Evolutionary conservation across 306 rosid species (phyloP).

Genomic region (Fagus sylvatica): DNA sequence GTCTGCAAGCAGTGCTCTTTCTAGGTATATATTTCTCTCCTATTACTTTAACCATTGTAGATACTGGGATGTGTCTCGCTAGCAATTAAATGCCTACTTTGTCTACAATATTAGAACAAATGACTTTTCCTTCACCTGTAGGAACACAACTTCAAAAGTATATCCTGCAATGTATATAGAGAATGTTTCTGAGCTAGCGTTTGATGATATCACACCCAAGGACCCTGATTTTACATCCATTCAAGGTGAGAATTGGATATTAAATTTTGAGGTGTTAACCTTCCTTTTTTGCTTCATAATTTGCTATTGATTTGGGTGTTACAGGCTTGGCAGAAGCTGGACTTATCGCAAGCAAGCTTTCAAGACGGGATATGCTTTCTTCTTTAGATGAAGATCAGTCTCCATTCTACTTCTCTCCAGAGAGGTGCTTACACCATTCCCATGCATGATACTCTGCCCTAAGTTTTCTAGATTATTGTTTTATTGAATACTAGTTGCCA

Average conservation of each 20-base stretch:
- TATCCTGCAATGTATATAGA: constrained; percentile 97
- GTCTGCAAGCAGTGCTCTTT: constrained; percentile 84
- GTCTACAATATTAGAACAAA: constrained; percentile 21
- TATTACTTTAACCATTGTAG: constrained; percentile 12
- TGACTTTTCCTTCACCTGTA: constrained; percentile 35
- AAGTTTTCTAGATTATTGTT: not conserved
- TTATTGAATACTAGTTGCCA: not conserved
- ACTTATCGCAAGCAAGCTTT: constrained; percentile 92
- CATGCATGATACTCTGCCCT: not conserved
- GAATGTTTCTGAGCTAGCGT: constrained; percentile 88
- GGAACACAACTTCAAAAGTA: constrained; percentile 82
- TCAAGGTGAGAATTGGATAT: constrained; percentile 65
- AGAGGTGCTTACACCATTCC: constrained; percentile 45
- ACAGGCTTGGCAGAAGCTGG: constrained; percentile 99
- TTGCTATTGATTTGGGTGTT: constrained; percentile 29
- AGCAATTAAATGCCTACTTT: not conserved
- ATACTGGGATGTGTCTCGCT: constrained; percentile 5
- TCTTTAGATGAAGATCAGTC: constrained; percentile 59
- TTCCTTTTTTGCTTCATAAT: not conserved
- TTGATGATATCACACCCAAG: constrained; percentile 82
- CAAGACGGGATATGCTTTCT: constrained; percentile 64
- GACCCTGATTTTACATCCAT: constrained; percentile 95
- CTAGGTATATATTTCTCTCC: constrained; percentile 60
- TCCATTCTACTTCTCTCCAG: constrained; percentile 74
- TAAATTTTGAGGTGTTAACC: constrained; percentile 5